These are phyloP conservation scores for Paraphaeosphaeria sporulosa DNA, from an alignment of 2,329 filamentous ascomycete species.

Conservation along the genomic window DNA sequence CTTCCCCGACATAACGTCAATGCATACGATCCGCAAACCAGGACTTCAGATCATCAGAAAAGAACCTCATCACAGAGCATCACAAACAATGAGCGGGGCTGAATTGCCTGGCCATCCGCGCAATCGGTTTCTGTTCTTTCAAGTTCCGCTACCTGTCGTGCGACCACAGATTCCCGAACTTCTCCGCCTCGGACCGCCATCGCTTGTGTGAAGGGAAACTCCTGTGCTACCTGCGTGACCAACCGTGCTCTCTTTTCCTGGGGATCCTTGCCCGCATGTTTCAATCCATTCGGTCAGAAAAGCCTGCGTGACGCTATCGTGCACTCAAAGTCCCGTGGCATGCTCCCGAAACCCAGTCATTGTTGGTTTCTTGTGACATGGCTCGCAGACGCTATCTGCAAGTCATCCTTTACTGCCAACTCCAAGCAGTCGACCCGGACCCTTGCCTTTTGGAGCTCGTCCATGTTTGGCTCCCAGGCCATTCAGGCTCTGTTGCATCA, in stretches of 20 bases:
- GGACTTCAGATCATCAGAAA: slow-evolving; percentile 25
- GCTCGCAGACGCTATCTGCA: slow-evolving; percentile 43
- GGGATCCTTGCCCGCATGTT: slow-evolving; percentile 41
- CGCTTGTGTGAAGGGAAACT: slow-evolving; percentile 34
- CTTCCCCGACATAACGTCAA: slow-evolving; percentile 36
- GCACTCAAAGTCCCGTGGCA: slow-evolving; percentile 38
- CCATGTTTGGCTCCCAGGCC: slow-evolving; percentile 40
- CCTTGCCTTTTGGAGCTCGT: slow-evolving; percentile 50
- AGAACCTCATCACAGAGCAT: slow-evolving; percentile 23
- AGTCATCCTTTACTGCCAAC: slow-evolving; percentile 50
- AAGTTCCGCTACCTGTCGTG: slow-evolving; percentile 24
- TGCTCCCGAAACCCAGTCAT: slow-evolving; percentile 38
- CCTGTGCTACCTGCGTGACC: slow-evolving; percentile 39
- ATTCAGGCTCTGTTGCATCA: slow-evolving; percentile 36
- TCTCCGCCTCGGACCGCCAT: slow-evolving; percentile 40
- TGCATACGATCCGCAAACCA: slow-evolving; percentile 11
- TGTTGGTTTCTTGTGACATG: slow-evolving; percentile 40
- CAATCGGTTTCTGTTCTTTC: slow-evolving; percentile 39
- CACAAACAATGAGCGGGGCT: slow-evolving; percentile 30
- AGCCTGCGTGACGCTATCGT: slow-evolving; percentile 44
- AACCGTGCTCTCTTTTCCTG: slow-evolving; percentile 31
- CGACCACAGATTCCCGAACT: slow-evolving; percentile 38
- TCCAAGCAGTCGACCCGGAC: slow-evolving; percentile 46
- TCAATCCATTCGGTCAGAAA: slow-evolving; percentile 42
- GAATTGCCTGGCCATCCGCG: slow-evolving; percentile 34